Evolutionary conservation across 2,329 filamentous ascomycete species (phyloP).

Genomic region (Trichophyton simii): DNA sequence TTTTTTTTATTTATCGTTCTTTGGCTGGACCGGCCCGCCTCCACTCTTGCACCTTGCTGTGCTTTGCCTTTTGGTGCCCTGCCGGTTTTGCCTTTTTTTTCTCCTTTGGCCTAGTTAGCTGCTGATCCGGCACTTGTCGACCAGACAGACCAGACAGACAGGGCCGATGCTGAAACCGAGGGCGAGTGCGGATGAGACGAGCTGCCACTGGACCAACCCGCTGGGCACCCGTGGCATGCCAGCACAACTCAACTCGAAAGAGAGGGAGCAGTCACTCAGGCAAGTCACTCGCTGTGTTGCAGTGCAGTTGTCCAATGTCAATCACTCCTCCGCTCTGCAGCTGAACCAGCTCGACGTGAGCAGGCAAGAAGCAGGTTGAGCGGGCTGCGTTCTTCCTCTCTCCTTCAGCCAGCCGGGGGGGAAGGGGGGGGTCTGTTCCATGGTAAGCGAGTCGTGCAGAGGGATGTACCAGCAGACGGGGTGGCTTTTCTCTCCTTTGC

Average conservation of each 20-base stretch:
- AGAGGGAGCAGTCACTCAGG: too few relatives aligned
- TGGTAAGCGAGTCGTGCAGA: not conserved
- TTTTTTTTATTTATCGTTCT: not conserved
- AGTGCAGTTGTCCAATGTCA: too few relatives aligned
- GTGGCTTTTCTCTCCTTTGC: not conserved
- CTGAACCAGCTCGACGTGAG: too few relatives aligned
- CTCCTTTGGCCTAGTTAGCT: not conserved
- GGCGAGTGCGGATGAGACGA: not conserved
- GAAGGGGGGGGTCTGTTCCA: not conserved
- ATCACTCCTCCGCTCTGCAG: too few relatives aligned
- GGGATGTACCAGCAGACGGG: not conserved
- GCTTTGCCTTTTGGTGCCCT: too few relatives aligned
- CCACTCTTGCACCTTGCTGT: not conserved
- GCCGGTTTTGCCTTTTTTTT: not conserved
- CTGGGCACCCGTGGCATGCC: not conserved
- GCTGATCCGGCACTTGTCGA: constrained; percentile 2
- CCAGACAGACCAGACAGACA: not conserved
- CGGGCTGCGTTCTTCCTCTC: not conserved
- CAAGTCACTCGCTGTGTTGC: too few relatives aligned
- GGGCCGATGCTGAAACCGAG: not conserved
- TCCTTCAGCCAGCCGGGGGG: not conserved
- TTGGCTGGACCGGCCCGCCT: constrained; percentile 3
- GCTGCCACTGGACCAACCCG: not conserved
- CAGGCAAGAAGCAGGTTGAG: too few relatives aligned
- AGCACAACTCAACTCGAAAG: too few relatives aligned